These are phyloP conservation scores for Jackrogersella minutella DNA, from an alignment of 495 filamentous ascomycete species.

Conservation along the genomic window DNA sequence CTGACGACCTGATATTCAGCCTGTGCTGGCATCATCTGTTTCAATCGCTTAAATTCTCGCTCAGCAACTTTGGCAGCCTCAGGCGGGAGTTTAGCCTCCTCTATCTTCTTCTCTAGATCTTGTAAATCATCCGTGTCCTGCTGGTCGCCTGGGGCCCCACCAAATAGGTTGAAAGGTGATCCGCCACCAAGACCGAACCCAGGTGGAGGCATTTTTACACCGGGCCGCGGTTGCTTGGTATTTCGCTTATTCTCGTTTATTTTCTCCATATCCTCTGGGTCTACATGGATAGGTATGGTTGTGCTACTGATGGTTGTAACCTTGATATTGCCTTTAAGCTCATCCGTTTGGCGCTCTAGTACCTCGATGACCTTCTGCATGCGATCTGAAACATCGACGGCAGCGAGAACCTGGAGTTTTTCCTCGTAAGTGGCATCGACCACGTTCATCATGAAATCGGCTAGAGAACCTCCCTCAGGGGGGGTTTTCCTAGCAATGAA, in stretches of 20 bases:
- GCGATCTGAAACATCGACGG: constrained; percentile 77
- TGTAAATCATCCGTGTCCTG: constrained; percentile 67
- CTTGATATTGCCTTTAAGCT: constrained; percentile 81
- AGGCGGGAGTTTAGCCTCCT: constrained; percentile 74
- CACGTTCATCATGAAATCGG: constrained; percentile 95
- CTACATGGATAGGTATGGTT: constrained; percentile 60
- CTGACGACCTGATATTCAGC: constrained; percentile 93
- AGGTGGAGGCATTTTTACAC: constrained; percentile 51
- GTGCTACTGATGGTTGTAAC: constrained; percentile 74
- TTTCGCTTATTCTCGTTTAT: constrained; percentile 56
- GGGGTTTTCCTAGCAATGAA: constrained; percentile 82
- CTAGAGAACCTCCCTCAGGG: constrained; percentile 82
- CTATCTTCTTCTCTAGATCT: constrained; percentile 85
- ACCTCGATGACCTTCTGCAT: constrained; percentile 82
- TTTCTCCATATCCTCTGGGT: constrained; percentile 51
- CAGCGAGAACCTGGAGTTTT: constrained; percentile 81
- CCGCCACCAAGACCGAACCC: constrained; percentile 61
- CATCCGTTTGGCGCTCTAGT: constrained; percentile 77
- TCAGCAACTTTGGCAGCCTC: constrained; percentile 85
- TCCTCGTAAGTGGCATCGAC: constrained; percentile 86
- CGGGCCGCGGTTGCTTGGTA: constrained; percentile 60
- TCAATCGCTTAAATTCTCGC: constrained; percentile 85
- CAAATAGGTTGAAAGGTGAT: constrained; percentile 45
- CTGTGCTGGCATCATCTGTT: constrained; percentile 93
- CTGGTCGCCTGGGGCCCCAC: constrained; percentile 38